Conservation (phyloP, 225 moss, liverwort and hornwort species). For the Straminergon stramineum region DNA sequence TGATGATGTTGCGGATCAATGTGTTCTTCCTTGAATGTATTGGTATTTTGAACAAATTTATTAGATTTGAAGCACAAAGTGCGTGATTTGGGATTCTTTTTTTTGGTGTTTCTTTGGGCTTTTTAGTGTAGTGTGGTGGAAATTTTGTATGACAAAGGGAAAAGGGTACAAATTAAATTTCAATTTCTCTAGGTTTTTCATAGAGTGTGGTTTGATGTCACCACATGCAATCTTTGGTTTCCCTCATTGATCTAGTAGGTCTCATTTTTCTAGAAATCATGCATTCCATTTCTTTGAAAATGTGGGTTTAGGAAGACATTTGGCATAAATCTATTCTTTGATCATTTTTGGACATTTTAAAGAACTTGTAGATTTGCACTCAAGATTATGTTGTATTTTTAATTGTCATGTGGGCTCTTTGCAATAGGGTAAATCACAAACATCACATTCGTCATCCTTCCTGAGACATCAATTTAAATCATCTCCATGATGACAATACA, state of each 20-base stretch:
- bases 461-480: no score
- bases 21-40: background rate
- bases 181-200: background rate
- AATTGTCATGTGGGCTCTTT: accelerated
- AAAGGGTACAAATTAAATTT: background rate
- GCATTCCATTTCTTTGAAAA: no score
- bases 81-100: background rate
- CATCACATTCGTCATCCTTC: background rate
- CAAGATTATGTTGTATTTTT: background rate
- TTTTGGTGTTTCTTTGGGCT: background rate
- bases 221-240: background rate
- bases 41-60: background rate
- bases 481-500: no score
- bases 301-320: background rate
- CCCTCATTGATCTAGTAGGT: accelerated
- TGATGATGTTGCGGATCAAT: background rate
- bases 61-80: background rate
- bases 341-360: background rate
- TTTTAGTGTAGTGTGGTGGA: background rate
- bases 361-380: background rate
- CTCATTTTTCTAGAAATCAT: background rate
- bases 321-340: background rate
- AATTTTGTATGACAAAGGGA: background rate
- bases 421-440: accelerated
- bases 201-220: background rate